Evolutionary conservation across 768 basidiomycete species (phyloP).

Genomic region (Lepiota brunneoincarnata): DNA sequence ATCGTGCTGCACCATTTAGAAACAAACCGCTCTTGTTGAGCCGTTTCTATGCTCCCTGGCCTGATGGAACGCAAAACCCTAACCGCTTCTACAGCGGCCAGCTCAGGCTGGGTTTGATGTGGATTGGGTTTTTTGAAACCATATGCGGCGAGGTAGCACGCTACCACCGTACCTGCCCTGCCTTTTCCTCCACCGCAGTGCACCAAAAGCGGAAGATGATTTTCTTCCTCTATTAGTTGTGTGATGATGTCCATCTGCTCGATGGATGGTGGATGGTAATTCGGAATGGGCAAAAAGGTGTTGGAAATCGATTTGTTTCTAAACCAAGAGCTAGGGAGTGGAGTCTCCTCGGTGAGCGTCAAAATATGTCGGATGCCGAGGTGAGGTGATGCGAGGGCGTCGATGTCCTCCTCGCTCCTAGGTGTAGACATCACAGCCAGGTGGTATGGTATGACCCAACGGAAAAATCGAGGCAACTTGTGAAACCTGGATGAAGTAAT

Average conservation of each 20-base stretch:
- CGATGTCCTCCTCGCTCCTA: conserved; percentile 45
- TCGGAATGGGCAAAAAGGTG: conserved; percentile 54
- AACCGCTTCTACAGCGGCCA: conserved; percentile 49
- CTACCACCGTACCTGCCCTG: conserved; percentile 58
- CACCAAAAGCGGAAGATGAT: conserved; percentile 48
- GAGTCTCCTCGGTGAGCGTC: conserved; percentile 57
- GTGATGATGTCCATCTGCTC: conserved; percentile 62
- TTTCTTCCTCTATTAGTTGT: conserved; percentile 39
- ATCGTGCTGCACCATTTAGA: conserved; percentile 55
- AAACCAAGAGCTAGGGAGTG: conserved; percentile 49
- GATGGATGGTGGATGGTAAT: conserved; percentile 51
- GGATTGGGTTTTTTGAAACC: conserved; percentile 46
- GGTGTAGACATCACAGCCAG: conserved; percentile 64
- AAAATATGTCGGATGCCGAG: conserved; percentile 58
- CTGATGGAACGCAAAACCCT: conserved; percentile 43
- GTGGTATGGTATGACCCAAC: conserved; percentile 59
- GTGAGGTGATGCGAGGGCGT: conserved; percentile 37
- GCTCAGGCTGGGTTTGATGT: conserved; percentile 41
- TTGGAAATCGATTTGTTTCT: conserved; percentile 39
- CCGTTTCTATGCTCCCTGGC: conserved; percentile 56
- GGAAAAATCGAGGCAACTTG: conserved; percentile 56
- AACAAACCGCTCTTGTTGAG: conserved; percentile 55
- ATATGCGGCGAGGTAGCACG: conserved; percentile 56
- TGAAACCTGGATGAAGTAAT: conserved; percentile 20
- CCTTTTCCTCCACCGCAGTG: conserved; percentile 67